Evolutionary conservation across 2,329 filamentous ascomycete species (phyloP).

Genomic region (Teratosphaeriaceae sp.): DNA sequence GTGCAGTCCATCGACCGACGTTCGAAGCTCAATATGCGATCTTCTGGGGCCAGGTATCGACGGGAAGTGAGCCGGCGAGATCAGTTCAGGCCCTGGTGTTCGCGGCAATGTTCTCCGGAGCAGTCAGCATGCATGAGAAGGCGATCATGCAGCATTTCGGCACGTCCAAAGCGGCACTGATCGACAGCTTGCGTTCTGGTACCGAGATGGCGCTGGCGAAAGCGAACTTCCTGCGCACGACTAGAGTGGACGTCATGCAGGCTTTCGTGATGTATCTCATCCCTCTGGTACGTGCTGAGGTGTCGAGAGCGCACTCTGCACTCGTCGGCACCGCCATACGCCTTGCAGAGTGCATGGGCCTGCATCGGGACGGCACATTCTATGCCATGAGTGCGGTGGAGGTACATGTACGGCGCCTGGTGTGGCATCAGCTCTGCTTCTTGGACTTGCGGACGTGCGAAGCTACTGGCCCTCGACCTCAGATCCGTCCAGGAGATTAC

Average conservation of each 20-base stretch:
- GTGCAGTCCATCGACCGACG: constrained; percentile 60
- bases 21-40: constrained; percentile 58
- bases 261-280: constrained; percentile 73
- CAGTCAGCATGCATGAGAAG: constrained; percentile 58
- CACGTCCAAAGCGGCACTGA: constrained; percentile 49
- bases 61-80: constrained; percentile 54
- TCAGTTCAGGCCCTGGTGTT: constrained; percentile 65
- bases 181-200: constrained; percentile 58
- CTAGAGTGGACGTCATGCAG: constrained; percentile 67
- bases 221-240: constrained; percentile 65
- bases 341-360: constrained; percentile 69
- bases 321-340: constrained; percentile 65
- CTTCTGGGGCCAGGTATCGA: constrained; percentile 59
- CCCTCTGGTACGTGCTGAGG: constrained; percentile 63
- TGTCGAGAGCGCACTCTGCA: constrained; percentile 67
- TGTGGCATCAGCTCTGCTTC: constrained; percentile 75
- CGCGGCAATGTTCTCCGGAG: constrained; percentile 61
- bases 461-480: constrained; percentile 63
- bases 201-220: constrained; percentile 61
- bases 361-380: constrained; percentile 63
- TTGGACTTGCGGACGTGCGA: constrained; percentile 70
- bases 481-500: constrained; percentile 67
- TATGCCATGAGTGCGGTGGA: constrained; percentile 63
- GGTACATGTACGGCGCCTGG: constrained; percentile 61
- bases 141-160: constrained; percentile 48